phyloP scores from a whole-genome alignment of 768 basidiomycete species.

The Russula lepida region DNA sequence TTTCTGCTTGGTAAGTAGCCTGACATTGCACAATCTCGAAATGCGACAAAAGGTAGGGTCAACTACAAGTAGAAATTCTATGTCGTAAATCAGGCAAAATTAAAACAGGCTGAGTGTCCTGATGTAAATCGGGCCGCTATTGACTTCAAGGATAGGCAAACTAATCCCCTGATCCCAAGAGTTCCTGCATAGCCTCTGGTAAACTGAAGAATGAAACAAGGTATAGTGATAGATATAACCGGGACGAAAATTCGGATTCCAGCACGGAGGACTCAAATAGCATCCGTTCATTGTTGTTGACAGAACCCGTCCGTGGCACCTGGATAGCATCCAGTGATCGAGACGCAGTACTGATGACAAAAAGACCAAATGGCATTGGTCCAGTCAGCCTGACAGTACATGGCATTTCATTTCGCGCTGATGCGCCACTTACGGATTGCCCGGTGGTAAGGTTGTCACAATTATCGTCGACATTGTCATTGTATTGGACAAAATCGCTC shows the following conservation, averaged over 20 bases:
- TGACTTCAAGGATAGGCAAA: not conserved
- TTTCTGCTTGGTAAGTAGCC: no score
- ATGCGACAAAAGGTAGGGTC: no score
- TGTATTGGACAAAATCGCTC: not conserved
- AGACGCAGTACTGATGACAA: conserved; percentile 9
- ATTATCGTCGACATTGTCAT: not conserved
- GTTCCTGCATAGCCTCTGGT: not conserved
- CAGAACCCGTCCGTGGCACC: not conserved
- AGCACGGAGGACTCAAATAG: not conserved
- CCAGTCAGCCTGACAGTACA: not conserved
- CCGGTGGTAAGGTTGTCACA: conserved; percentile 9
- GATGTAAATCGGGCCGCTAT: no score
- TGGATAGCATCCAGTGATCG: not conserved
- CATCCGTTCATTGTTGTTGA: not conserved
- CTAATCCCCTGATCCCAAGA: not conserved
- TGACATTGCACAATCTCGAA: no score
- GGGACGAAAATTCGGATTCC: not conserved
- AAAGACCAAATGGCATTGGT: not conserved
- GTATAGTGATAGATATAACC: not conserved
- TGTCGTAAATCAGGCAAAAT: no score
- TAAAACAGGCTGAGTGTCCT: no score
- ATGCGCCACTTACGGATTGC: not conserved
- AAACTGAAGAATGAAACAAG: not conserved
- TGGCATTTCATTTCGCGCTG: no score
- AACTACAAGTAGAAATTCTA: no score